Conservation (phyloP, 257 asterid genomes). For the Lycium ferocissimum region DNA sequence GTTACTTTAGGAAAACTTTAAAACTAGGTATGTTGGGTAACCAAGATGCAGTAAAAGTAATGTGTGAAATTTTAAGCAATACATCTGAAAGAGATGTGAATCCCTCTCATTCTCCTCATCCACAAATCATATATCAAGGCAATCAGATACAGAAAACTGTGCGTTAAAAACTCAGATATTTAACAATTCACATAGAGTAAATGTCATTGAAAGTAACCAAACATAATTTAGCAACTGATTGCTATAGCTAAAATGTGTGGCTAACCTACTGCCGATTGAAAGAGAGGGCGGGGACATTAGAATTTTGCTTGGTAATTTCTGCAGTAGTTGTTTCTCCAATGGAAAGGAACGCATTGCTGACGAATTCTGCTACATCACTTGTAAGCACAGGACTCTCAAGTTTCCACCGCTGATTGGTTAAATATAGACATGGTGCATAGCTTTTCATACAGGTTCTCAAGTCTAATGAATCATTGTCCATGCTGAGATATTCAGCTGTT, state of each 20-base stretch:
- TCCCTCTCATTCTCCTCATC: neutral
- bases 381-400: neutral
- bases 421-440: neutral
- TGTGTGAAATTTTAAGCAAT: neutral
- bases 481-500: neutral
- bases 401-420: neutral
- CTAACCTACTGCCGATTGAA: neutral
- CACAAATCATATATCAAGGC: neutral
- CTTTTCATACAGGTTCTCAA: slow-evolving; percentile 9
- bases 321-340: neutral
- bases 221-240: neutral
- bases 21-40: neutral
- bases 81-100: neutral
- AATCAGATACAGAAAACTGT: neutral
- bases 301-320: neutral
- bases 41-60: neutral
- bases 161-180: neutral
- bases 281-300: neutral
- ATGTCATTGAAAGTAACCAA: neutral
- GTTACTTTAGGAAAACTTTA: neutral
- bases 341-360: neutral
- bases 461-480: neutral
- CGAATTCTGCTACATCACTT: neutral
- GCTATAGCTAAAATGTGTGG: neutral
- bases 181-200: neutral